Conservation (phyloP, 169 alveolate species). For the Plasmodium relictum region DNA sequence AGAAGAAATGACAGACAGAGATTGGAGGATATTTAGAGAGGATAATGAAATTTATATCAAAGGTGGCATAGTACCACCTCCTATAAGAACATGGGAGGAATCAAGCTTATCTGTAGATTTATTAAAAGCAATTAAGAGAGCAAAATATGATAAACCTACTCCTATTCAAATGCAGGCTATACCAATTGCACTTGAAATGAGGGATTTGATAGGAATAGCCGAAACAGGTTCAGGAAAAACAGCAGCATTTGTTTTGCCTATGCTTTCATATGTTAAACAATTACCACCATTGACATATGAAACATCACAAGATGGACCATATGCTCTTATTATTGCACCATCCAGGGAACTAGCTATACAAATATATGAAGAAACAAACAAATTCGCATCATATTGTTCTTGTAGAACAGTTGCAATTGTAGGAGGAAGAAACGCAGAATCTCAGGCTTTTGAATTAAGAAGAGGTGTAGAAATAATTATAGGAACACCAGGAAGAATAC, state of each 20-base stretch:
- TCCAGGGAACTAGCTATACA: conserved; percentile 96
- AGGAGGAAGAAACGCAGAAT: conserved; percentile 97
- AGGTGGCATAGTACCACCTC: conserved; percentile 94
- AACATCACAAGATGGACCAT: conserved; percentile 96
- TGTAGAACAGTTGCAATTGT: conserved; percentile 94
- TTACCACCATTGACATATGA: conserved; percentile 94
- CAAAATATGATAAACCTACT: conserved; percentile 92
- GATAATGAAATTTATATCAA: conserved; percentile 93
- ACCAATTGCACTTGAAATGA: conserved; percentile 93
- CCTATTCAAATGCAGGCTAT: conserved; percentile 98
- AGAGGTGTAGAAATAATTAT: conserved; percentile 96
- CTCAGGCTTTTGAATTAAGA: conserved; percentile 93
- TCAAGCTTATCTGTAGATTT: conserved; percentile 86
- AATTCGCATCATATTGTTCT: conserved; percentile 88
- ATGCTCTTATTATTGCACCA: conserved; percentile 95
- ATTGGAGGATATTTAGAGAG: conserved; percentile 97
- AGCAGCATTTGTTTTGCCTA: conserved; percentile 97
- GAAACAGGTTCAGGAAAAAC: conserved; percentile 98
- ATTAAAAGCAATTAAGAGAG: conserved; percentile 85
- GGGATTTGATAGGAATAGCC: conserved; percentile 98
- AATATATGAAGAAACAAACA: conserved; percentile 93
- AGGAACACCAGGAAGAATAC: conserved; percentile 99
- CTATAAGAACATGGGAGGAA: conserved; percentile 95
- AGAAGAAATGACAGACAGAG: conserved; percentile 94
- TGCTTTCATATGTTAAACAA: conserved; percentile 91